Evolutionary conservation across 148 eudicot genomes (phyloP), one percentile per base, ranked within the genome.

Genomic region (Amaranthus hypochondriacus): DNA sequence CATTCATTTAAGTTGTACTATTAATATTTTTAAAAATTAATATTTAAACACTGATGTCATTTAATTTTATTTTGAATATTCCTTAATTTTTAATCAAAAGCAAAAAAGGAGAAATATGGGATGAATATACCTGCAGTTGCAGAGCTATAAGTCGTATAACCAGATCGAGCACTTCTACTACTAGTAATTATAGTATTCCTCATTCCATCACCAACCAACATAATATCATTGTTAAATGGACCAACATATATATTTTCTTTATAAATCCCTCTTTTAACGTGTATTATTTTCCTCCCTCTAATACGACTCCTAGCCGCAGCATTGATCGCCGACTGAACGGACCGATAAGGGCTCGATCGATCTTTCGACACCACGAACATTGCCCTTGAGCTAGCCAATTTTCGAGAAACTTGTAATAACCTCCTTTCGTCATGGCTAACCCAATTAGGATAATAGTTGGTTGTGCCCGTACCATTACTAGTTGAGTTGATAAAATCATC

Each of bases 161-260:
- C 91, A 15, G 73, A 78, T 5, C 81, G 75, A 28, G 81, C 86
- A 48, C 95, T 88, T 60, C 86, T 77, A 56, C 84, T 78, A 60
- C 86, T 84, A 47, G 94, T 88, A 51, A 92, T 78, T 11, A 85
- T 69, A 7, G 97, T 92, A 12, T 68, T n/a, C 73, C 83, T 79
- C 14, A 78, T 63, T 5, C 97, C 97, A 61, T 88, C 90, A 5
- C 97, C 97, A 63, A 89, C 78, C 73, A 92, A 72, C 84, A 82
- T 89, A 65, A 92, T 81, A 59, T 87, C 86, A 76, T 77, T 77
- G 71, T 82, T 78, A 12, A 77, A 61, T 8, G 84, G 76, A 44
- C 63, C 73, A 4, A 88, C 79, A 54, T 77, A 70, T 1, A 88
- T 75, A 48, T 82, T 80, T 68, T 88, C 92, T 62, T 64, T 75